Percentiles rank a stretch among this genome's conserved stretches.
phyloP scores from a whole-genome alignment of 768 basidiomycete species.

The Hemileccinum impolitum region DNA sequence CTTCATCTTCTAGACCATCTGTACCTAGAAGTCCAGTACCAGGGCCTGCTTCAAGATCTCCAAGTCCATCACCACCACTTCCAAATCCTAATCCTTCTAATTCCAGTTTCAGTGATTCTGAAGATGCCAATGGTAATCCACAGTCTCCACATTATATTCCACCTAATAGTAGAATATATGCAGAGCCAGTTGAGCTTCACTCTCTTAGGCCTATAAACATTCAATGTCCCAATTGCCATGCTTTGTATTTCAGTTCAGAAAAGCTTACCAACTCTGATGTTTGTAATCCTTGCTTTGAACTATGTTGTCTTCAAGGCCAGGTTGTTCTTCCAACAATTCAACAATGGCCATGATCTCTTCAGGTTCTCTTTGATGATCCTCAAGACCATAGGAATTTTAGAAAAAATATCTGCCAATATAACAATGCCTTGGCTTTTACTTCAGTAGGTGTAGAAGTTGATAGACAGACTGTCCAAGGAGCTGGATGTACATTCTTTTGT shows the following conservation, averaged over 20 bases:
- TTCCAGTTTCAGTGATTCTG: too few relatives aligned
- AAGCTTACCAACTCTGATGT: background rate
- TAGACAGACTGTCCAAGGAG: background rate
- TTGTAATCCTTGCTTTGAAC: slow-evolving; percentile 17
- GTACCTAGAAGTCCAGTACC: too few relatives aligned
- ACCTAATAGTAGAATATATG: slow-evolving; percentile 5
- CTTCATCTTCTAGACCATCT: too few relatives aligned
- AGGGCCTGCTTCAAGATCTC: too few relatives aligned
- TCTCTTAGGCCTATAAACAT: slow-evolving; percentile 5
- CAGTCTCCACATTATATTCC: too few relatives aligned
- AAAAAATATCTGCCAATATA: slow-evolving; percentile 39
- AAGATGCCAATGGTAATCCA: too few relatives aligned
- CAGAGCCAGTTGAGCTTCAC: slow-evolving; percentile 6
- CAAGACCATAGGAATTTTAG: slow-evolving; percentile 20
- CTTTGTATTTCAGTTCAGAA: slow-evolving; percentile 14
- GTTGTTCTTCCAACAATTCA: slow-evolving; percentile 21
- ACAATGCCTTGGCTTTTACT: slow-evolving; percentile 27
- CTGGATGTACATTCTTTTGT: background rate
- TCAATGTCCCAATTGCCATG: slow-evolving; percentile 15
- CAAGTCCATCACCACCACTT: too few relatives aligned
- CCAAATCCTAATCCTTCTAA: too few relatives aligned
- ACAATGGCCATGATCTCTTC: slow-evolving; percentile 13
- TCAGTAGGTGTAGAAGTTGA: slow-evolving; percentile 1
- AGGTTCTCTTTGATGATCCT: slow-evolving; percentile 14
- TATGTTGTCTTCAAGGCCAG: slow-evolving; percentile 28